Conservation (phyloP, 352 stramenopile genomes). For the Plasmopara muralis region DNA sequence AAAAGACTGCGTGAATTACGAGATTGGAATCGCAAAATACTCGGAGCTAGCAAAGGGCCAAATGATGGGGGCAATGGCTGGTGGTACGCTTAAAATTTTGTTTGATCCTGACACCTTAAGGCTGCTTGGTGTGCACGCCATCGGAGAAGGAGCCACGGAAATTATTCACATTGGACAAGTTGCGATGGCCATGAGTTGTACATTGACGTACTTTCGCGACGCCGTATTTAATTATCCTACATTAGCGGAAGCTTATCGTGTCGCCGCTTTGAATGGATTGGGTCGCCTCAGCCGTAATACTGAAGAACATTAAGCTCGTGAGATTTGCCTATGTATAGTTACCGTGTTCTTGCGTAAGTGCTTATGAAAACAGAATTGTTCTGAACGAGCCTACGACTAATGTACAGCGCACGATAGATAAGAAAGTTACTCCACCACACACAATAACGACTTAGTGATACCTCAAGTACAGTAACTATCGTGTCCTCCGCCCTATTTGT, state of each 20-base stretch:
- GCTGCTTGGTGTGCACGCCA: constrained; percentile 82
- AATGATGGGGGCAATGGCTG: constrained; percentile 76
- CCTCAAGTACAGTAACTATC: too few relatives aligned
- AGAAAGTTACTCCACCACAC: too few relatives aligned
- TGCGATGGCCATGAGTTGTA: constrained; percentile 71
- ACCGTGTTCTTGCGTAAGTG: background rate
- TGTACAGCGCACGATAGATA: too few relatives aligned
- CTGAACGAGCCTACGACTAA: too few relatives aligned
- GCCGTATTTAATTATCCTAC: constrained; percentile 91
- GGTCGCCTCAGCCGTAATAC: constrained; percentile 78
- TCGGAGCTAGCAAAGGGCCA: constrained; percentile 86
- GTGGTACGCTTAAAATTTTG: constrained; percentile 85
- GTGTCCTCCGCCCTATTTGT: too few relatives aligned
- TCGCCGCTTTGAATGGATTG: constrained; percentile 81
- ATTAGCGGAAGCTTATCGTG: constrained; percentile 86
- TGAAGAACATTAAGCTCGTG: constrained; percentile 38
- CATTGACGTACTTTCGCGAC: constrained; percentile 85
- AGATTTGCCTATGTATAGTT: background rate
- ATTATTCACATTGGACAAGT: constrained; percentile 92
- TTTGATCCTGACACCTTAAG: constrained; percentile 79
- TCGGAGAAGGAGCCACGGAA: constrained; percentile 85
- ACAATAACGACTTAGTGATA: too few relatives aligned
- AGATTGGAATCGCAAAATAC: constrained; percentile 84
- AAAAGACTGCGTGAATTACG: constrained; percentile 71
- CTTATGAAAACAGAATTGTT: too few relatives aligned